Evolutionary conservation across 306 rosid genomes (phyloP), one percentile per base, ranked within the genome.

Genomic region (Prunus campanulata): DNA sequence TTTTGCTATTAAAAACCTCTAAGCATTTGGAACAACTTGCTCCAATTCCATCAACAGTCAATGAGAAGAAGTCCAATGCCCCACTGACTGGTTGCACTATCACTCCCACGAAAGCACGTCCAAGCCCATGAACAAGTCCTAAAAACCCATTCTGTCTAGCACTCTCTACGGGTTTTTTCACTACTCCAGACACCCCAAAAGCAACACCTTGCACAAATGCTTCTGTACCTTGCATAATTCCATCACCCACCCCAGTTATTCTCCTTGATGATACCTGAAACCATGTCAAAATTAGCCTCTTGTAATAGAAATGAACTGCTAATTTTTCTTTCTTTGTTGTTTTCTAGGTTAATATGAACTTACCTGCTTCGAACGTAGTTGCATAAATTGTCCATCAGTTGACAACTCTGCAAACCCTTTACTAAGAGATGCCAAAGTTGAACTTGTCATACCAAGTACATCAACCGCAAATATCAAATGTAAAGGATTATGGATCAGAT

Each of bases 381-480:
- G 93, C 80, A 85, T 71, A 85, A 95, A 95, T 78, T 88, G 97
- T 64, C 99, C 99, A 86, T 95, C 99, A 8, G 97, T 95, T 54
- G 99, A 95, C 77, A 95, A 95, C 85, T 92, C 97, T 13, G 99
- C 99, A 79, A 95, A 92, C 77, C 99, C 99, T 86, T 85, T 92
- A 81, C 99, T 89, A 63, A 95, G 87, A 74, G 99, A 95, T 70
- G 99, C 89, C 74, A 95, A 78, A 7, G 99, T 95, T 88, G 99
- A 95, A 77, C 99, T 95, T 71, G 99, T 88, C 97, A 95, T 92
- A 79, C 99, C 97, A 71, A 95, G 90, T 27, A 95, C 99, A 85
- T 95, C 93, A 12, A 95, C 95, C 7, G 97, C 92, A 87, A 92
- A 95, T 84, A 95, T 85, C 77, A 95, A 82, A 83, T 95, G 99